Evolutionary conservation across 2,329 filamentous ascomycete species (phyloP), one percentile per base, ranked within the genome.

Genomic region (Zasmidium angulare): DNA sequence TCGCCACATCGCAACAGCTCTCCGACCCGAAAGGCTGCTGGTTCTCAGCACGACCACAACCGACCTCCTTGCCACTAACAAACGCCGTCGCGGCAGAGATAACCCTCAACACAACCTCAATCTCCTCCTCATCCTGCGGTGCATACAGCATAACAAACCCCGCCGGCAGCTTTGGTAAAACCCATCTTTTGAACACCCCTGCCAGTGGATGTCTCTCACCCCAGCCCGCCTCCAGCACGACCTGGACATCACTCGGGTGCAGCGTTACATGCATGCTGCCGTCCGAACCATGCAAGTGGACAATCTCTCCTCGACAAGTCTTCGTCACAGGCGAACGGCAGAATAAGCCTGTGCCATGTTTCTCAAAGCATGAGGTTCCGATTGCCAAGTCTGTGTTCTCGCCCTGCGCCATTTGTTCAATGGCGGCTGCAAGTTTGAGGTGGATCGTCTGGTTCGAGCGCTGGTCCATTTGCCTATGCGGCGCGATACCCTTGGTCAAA

Each of bases 81-180:
- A 82, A 92, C 85, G 88, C 93, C 21, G 87, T 84, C 2, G 88
- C 89, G 2, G 90, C 90, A 65, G 86, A 84, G 57, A 95, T 85
- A 65, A 96, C 89, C 64, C 80, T 78, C 72, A 85, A 82, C 2
- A 93, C 82, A 53, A 86, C 81, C 54, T 84, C 80, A 23, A 95
- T 74, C 72, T 96, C 90, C 23, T 82, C 80, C 59, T 86, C 81
- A 63, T 86, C 81, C 68, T 89, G 78, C 1, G 91, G 91, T 19
- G 91, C 89, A 76, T 96, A 96, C 3, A 96, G 80, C 85, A 96
- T 87, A 58, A 91, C 79, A 73, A 96, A 96, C 46, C 89, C 87
- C 2, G 81, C 77, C 0, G 90, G 89, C 56, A 95, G 86, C 53
- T 23, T 17, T 14, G 17, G 46, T 4, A 43, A 17, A 19, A 43